Evolutionary conservation across 345 rosid genomes (phyloP).

Genomic region (Populus alba): DNA sequence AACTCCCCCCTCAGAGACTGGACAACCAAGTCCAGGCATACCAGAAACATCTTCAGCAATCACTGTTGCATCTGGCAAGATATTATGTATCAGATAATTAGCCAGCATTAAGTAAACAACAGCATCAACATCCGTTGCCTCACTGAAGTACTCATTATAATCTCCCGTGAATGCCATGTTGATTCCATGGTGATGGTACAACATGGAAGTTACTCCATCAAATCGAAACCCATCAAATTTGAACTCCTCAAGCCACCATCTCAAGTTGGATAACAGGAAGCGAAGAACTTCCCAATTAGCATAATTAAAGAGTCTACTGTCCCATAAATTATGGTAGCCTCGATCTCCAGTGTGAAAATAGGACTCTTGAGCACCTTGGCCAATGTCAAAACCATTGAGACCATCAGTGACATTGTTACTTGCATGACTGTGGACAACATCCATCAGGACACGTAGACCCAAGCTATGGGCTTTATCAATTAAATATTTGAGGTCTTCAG

Average conservation of each 20-base stretch:
- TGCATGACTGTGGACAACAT: conserved; percentile 75
- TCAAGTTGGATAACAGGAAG: conserved; percentile 72
- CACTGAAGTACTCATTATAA: conserved; percentile 65
- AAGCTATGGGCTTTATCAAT: conserved; percentile 81
- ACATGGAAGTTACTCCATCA: conserved; percentile 81
- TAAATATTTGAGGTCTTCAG: conserved; percentile 77
- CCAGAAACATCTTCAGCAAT: conserved; percentile 88
- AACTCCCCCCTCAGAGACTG: conserved; percentile 57
- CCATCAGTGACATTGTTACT: conserved; percentile 77
- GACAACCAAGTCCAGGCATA: conserved; percentile 74
- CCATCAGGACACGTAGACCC: conserved; percentile 66
- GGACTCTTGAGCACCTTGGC: conserved; percentile 64
- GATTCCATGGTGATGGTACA: conserved; percentile 78
- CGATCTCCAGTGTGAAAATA: conserved; percentile 69
- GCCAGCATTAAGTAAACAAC: conserved; percentile 77
- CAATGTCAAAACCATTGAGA: conserved; percentile 78
- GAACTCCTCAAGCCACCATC: conserved; percentile 85
- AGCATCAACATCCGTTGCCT: conserved; percentile 72
- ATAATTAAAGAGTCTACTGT: conserved; percentile 76
- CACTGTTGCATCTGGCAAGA: conserved; percentile 65
- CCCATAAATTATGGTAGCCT: conserved; percentile 76
- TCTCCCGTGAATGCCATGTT: conserved; percentile 59
- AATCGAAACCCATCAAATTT: conserved; percentile 76
- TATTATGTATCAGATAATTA: conserved; percentile 53
- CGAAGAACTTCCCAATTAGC: conserved; percentile 87